Conservation (phyloP, 768 basidiomycete species). For the Mycena alexandri region DNA sequence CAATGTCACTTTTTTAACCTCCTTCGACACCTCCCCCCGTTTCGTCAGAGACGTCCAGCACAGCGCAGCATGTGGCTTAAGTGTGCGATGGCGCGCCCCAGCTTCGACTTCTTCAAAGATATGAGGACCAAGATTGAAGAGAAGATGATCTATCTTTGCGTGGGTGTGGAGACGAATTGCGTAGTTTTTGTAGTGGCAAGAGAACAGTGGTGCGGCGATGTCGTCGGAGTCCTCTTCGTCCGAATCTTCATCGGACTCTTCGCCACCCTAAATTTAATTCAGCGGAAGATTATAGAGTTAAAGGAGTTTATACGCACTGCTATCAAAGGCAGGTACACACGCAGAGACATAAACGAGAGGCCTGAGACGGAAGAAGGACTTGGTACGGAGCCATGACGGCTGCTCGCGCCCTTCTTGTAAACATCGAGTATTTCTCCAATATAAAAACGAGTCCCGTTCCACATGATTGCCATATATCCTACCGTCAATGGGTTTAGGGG, state of each 20-base stretch:
- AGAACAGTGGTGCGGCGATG: too few relatives aligned
- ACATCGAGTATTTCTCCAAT: constrained; percentile 36
- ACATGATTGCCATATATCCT: constrained; percentile 29
- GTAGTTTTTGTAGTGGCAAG: too few relatives aligned
- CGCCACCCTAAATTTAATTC: neutral
- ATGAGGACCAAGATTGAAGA: too few relatives aligned
- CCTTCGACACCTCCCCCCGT: too few relatives aligned
- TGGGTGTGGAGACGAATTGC: too few relatives aligned
- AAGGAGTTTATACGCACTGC: neutral
- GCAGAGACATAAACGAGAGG: constrained; percentile 17
- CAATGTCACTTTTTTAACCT: too few relatives aligned
- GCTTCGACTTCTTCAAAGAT: neutral
- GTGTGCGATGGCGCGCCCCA: neutral
- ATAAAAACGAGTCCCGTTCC: constrained; percentile 28
- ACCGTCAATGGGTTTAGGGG: constrained; percentile 21
- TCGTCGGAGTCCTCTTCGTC: too few relatives aligned
- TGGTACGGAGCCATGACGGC: constrained; percentile 22
- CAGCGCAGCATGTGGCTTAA: neutral
- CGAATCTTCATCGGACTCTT: neutral
- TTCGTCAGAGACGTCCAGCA: neutral
- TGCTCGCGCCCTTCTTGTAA: constrained; percentile 26
- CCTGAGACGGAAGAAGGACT: constrained; percentile 6
- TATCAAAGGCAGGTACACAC: constrained; percentile 20
- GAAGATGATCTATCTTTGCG: too few relatives aligned
- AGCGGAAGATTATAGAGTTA: neutral